phyloP scores from a whole-genome alignment of 495 filamentous ascomycete species.

The Aspergillus homomorphus region DNA sequence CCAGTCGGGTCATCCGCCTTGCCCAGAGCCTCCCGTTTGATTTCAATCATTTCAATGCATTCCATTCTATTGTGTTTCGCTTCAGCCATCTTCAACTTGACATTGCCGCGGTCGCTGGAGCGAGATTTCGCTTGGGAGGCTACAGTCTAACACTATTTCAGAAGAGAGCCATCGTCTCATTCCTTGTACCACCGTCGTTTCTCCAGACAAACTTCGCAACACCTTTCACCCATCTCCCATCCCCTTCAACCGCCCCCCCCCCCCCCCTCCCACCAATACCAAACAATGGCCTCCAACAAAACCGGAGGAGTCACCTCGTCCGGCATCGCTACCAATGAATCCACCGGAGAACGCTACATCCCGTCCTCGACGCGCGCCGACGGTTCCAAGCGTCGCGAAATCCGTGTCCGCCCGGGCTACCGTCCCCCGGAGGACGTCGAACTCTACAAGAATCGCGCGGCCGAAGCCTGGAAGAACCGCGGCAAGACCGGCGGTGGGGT shows the following conservation, averaged over 20 bases:
- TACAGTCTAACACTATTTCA: too few relatives aligned
- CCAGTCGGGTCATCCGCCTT: constrained; percentile 11
- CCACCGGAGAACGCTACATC: constrained; percentile 79
- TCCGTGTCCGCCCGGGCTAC: constrained; percentile 90
- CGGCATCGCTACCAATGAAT: constrained; percentile 72
- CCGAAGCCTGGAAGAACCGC: constrained; percentile 80
- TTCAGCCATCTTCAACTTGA: neutral
- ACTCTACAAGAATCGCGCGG: constrained; percentile 89
- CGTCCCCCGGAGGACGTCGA: constrained; percentile 94
- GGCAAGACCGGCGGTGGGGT: constrained; percentile 61
- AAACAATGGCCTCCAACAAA: constrained; percentile 27
- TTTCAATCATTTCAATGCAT: neutral
- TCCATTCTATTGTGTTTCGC: neutral
- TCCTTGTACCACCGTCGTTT: too few relatives aligned
- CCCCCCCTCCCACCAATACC: neutral
- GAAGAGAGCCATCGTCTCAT: too few relatives aligned
- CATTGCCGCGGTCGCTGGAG: too few relatives aligned
- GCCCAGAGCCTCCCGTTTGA: constrained; percentile 13
- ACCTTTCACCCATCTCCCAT: neutral
- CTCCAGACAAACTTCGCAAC: too few relatives aligned
- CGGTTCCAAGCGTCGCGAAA: constrained; percentile 84
- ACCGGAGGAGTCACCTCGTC: constrained; percentile 33
- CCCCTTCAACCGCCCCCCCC: neutral
- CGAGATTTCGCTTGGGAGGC: too few relatives aligned
- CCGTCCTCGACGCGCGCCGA: constrained; percentile 84